Evolutionary conservation across 1,284 basidiomycete species (phyloP).

Genomic region (Boletus calvinii): DNA sequence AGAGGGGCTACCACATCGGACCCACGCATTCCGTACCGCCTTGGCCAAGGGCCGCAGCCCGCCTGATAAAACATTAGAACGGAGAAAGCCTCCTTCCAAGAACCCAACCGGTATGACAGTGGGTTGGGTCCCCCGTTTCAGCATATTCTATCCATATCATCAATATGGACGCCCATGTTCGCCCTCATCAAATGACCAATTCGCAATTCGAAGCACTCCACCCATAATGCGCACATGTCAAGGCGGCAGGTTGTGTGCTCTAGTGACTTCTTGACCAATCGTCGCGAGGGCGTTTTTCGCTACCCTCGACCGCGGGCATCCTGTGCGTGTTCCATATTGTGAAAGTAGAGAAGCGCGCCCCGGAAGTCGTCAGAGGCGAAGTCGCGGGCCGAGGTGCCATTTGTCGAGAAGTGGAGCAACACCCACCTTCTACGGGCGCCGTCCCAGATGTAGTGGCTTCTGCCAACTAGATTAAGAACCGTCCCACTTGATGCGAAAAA

Average conservation of each 20-base stretch:
- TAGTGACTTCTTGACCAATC: constrained; percentile 26
- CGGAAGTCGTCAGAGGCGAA: constrained; percentile 14
- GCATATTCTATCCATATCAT: constrained; percentile 14
- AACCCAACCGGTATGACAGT: constrained; percentile 19
- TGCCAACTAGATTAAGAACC: constrained; percentile 10
- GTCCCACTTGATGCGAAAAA: neutral
- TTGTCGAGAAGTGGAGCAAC: constrained; percentile 24
- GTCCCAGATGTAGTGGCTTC: constrained; percentile 5
- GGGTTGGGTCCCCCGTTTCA: constrained; percentile 19
- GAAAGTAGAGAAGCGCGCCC: constrained; percentile 23
- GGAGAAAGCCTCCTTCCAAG: constrained; percentile 14
- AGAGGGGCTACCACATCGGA: constrained; percentile 13
- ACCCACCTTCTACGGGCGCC: constrained; percentile 5
- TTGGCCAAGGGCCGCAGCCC: constrained; percentile 26
- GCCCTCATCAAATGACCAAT: constrained; percentile 28
- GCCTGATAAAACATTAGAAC: constrained; percentile 21
- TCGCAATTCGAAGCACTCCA: constrained; percentile 34
- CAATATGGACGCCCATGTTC: constrained; percentile 23
- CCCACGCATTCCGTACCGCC: constrained; percentile 17
- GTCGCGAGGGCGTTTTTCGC: neutral
- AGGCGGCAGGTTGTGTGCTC: constrained; percentile 9
- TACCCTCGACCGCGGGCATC: constrained; percentile 32
- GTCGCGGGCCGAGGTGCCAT: constrained; percentile 14
- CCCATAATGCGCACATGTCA: constrained; percentile 16
- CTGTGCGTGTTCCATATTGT: constrained; percentile 32